Base-by-base conservation (phyloP, 768 basidiomycete species). In the Candolleomyces aberdarensis region DNA sequence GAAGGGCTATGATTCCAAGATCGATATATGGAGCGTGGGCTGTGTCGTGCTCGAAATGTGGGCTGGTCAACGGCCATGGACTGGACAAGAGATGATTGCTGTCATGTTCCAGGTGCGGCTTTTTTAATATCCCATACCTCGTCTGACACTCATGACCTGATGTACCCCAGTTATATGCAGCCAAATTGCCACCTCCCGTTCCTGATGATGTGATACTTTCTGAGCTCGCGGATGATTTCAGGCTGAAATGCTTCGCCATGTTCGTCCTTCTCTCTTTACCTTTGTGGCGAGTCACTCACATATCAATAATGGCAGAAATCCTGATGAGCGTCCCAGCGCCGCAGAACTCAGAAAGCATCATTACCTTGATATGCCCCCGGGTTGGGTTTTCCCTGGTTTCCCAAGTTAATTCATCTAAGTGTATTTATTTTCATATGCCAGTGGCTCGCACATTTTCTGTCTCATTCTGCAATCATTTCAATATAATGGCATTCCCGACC, bases 1-100 rank as follows among this genome's bases (percentile, higher is more conserved):
- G 72, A 89, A 90, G 66, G 94, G 94, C 0, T 98, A 98, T 73
- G 96, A 94, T 67, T 93, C 90, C 69, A 98, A 99, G 76, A 88
- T 97, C 53, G 97, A 99, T 70, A 96, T 99, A 65, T 99, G 97
- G 97, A 95, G 94, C 72, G 84, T 98, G 5, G 97, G 97, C 1
- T 99, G 97, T 76, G 92, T 98, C n/a, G 91, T 96, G 15, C 80
- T 98, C 65, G 97, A 99, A 74, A 99, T 99, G 97, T 96, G 94
- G 89, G 91, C 92, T 20, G 97, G 97, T n/a, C 84, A 86, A 70
- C 79, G 96, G 49, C 97, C 97, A 2, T 99, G 97, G 97, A 86
- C 81, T 29, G 89, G 92, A 31, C 91, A 96, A 65, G 92, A 96
- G 73, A 85, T 85, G 64, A 83, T 98, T 62, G 89, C 92, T 1